Base-by-base conservation (phyloP, 2,329 filamentous ascomycete genomes). In the Aspergillus pseudoviridinutans region DNA sequence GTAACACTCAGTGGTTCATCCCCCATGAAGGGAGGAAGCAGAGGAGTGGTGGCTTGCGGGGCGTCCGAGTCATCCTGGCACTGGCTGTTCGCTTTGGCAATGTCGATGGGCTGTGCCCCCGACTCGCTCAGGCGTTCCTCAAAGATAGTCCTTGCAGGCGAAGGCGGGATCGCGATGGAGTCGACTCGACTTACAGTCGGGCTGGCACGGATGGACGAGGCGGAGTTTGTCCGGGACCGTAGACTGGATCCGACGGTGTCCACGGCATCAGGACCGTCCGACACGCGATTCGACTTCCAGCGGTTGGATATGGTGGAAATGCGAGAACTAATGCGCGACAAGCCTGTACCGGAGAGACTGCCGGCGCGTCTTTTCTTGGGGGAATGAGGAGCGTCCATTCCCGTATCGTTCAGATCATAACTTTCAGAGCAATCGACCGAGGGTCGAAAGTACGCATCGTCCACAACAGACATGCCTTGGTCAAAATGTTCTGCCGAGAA, bases 1-100 rank as follows among this genome's bases (percentile, higher is more conserved):
- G 78, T 69, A n/a, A 68, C 67, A 42, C 76, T 72, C 12, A 73
- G 72, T n/a, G 73, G 76, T 24, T 80, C 75, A 55, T 84, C 82
- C 28, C 84, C 86, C 78, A 95, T 84, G 38, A 94, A 81, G 0
- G 92, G 92, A 7, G 92, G 92, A 2, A 97, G 81, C 7, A 97
- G 81, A 42, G 92, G 93, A 2, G 92, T 97, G 3, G 88, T 88
- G 0, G 90, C 88, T 64, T 90, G 77, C 76, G 86, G 71, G 76
- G 86, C 76, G 6, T 27, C 24, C 77, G 85, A 74, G 76, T 83
- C 73, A 65, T 85, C 69, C 65, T 78, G 64, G 73, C 78, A 66
- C 60, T 78, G 57, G 68, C 78, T 73, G 60, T 81, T 85, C 41
- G 80, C 79, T 55, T 79, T 79, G 47, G 81, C 79, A 32, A 82